A percentile compares a stretch with the other conserved stretches of the same genome.
Conservation (phyloP, 345 rosid species). For the Citrus australasica region DNA sequence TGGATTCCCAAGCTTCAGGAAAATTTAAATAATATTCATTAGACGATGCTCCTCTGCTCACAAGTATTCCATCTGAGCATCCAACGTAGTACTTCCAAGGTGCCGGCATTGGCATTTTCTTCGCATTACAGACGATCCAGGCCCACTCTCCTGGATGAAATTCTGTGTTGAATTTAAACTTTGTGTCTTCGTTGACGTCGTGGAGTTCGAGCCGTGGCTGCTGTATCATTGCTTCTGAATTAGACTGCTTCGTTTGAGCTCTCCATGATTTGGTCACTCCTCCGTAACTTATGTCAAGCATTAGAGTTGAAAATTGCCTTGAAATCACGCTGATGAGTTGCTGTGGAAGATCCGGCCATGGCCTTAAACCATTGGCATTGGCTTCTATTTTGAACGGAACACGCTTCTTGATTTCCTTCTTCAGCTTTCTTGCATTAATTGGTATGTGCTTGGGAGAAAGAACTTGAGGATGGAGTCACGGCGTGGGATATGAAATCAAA, state of each 20-base stretch:
- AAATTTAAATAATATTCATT: neutral
- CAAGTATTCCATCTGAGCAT: neutral
- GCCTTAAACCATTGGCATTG: neutral
- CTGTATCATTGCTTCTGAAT: neutral
- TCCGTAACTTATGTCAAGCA: neutral
- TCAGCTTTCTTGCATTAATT: neutral
- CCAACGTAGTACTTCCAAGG: neutral
- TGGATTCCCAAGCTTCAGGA: neutral
- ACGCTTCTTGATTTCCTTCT: neutral
- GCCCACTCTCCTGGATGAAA: neutral
- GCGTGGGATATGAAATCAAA: neutral
- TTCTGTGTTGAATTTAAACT: neutral
- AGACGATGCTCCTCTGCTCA: neutral
- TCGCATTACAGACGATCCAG: neutral
- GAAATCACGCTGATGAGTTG: neutral
- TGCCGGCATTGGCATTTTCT: neutral
- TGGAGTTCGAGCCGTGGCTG: neutral
- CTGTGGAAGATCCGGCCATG: neutral
- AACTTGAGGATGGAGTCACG: neutral
- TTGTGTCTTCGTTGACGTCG: neutral
- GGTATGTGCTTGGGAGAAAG: neutral
- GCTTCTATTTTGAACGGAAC: neutral
- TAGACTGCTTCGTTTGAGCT: neutral
- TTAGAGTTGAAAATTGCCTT: neutral
- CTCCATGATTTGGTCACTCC: neutral